Evolutionary conservation across 192 early-diverging fungal species (phyloP).

Genomic region (Irineochytrium annulatum): DNA sequence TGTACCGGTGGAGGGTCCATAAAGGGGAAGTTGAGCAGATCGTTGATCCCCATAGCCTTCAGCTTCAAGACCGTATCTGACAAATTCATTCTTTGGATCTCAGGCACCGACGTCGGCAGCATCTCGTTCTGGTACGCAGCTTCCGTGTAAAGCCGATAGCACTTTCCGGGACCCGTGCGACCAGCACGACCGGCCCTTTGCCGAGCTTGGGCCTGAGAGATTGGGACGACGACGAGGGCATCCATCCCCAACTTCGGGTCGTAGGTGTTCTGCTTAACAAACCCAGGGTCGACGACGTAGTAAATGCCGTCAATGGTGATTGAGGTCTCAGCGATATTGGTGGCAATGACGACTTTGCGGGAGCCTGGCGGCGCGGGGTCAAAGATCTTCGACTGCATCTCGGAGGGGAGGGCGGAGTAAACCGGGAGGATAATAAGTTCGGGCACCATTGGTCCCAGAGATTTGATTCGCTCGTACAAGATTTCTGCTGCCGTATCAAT

Average conservation of each 20-base stretch:
- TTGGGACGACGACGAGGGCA: slow-evolving; percentile 90
- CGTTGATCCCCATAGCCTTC: slow-evolving; percentile 96
- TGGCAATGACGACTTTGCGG: slow-evolving; percentile 93
- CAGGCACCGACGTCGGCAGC: slow-evolving; percentile 90
- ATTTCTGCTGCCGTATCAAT: slow-evolving; percentile 77
- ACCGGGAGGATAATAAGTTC: slow-evolving; percentile 95
- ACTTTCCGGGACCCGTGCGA: slow-evolving; percentile 93
- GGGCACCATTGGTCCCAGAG: slow-evolving; percentile 61
- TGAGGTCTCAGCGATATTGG: slow-evolving; percentile 98
- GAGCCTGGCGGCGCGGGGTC: slow-evolving; percentile 91
- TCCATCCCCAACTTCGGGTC: slow-evolving; percentile 97
- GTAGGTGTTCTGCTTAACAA: slow-evolving; percentile 94
- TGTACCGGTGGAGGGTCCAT: slow-evolving; percentile 96
- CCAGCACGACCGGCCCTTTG: slow-evolving; percentile 96
- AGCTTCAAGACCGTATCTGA: slow-evolving; percentile 84
- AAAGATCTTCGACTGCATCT: slow-evolving; percentile 96
- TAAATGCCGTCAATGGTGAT: slow-evolving; percentile 93
- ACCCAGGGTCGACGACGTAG: slow-evolving; percentile 98
- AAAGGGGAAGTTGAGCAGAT: slow-evolving; percentile 95
- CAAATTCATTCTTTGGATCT: slow-evolving; percentile 95
- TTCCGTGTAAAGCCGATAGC: slow-evolving; percentile 93
- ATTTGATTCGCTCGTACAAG: slow-evolving; percentile 73
- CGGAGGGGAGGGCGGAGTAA: slow-evolving; percentile 92
- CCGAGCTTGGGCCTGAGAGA: slow-evolving; percentile 88
- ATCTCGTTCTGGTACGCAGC: slow-evolving; percentile 90